These are phyloP conservation scores for Hypoxylon sp. DNA, from an alignment of 2,329 filamentous ascomycete species.

Conservation along the genomic window DNA sequence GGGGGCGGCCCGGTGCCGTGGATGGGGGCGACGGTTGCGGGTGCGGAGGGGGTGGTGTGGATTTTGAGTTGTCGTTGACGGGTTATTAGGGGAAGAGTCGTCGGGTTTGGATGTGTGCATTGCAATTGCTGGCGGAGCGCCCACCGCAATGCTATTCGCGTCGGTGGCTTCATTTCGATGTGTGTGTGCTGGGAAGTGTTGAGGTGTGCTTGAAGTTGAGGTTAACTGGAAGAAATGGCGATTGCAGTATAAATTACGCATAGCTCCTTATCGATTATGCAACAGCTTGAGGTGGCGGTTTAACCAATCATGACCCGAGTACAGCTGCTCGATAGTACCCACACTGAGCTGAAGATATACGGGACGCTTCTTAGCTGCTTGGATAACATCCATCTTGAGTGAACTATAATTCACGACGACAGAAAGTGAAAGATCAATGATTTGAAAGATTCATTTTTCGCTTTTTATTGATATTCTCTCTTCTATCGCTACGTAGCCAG, in stretches of 20 bases:
- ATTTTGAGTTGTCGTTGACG: conserved; percentile 48
- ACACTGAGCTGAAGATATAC: background rate
- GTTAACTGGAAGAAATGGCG: conserved; percentile 6
- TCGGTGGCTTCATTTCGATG: conserved; percentile 58
- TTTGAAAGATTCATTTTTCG: conserved; percentile 11
- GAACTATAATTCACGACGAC: background rate
- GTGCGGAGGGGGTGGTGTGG: conserved; percentile 53
- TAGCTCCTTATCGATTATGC: conserved; percentile 41
- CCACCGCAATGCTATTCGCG: conserved; percentile 57
- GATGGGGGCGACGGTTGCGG: conserved; percentile 65
- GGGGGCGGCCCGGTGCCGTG: conserved; percentile 72
- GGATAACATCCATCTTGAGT: no score
- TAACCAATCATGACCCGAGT: conserved; percentile 17
- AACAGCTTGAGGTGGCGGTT: conserved; percentile 5
- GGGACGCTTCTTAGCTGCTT: background rate
- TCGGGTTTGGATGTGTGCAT: conserved; percentile 45
- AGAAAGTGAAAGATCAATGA: background rate
- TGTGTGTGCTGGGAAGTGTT: background rate
- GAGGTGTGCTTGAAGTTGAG: conserved; percentile 4
- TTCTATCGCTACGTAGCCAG: conserved; percentile 33
- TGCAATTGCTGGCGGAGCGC: conserved; percentile 47
- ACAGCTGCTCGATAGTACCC: background rate
- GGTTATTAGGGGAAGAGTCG: conserved; percentile 32
- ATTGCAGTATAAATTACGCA: conserved; percentile 19
- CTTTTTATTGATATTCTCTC: conserved; percentile 35